Conservation (phyloP, 164 flowering plant species). For the Stephania cephalantha region DNA sequence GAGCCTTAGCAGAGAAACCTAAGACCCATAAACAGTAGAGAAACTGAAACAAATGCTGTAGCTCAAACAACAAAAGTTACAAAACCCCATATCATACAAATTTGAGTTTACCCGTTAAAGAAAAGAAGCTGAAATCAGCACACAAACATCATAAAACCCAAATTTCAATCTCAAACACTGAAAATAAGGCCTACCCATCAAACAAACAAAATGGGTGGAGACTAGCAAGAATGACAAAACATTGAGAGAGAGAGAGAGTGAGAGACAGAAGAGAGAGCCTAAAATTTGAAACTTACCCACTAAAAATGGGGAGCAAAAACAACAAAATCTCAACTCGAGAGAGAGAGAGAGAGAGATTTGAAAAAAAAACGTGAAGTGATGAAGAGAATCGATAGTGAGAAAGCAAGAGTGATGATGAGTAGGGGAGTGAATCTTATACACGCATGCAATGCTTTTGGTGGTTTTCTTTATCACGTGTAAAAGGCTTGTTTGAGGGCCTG, state of each 20-base stretch:
- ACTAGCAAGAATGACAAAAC: neutral
- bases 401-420: slow-evolving; percentile 9
- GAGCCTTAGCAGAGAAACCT: neutral
- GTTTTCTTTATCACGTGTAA: slow-evolving; percentile 79
- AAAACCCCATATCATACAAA: neutral
- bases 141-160: neutral
- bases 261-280: neutral
- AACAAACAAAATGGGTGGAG: neutral
- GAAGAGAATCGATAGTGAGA: slow-evolving; percentile 12
- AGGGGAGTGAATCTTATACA: slow-evolving; percentile 40
- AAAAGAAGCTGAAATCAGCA: neutral
- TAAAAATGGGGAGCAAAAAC: neutral
- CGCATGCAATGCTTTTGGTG: slow-evolving; percentile 66
- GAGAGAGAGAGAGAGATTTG: slow-evolving; percentile 16
- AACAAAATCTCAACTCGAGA: slow-evolving; percentile 5
- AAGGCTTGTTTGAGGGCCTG: slow-evolving; percentile 36
- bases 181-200: neutral
- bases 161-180: neutral
- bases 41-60: slow-evolving; percentile 5
- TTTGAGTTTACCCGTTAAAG: neutral
- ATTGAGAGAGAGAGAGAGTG: neutral
- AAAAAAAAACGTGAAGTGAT: slow-evolving; percentile 22
- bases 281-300: slow-evolving; percentile 17
- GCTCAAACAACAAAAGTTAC: neutral
- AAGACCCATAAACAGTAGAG: neutral